These are phyloP conservation scores for Leptoxyphium fumago DNA, from an alignment of 2,329 filamentous ascomycete genomes.

Conservation along the genomic window DNA sequence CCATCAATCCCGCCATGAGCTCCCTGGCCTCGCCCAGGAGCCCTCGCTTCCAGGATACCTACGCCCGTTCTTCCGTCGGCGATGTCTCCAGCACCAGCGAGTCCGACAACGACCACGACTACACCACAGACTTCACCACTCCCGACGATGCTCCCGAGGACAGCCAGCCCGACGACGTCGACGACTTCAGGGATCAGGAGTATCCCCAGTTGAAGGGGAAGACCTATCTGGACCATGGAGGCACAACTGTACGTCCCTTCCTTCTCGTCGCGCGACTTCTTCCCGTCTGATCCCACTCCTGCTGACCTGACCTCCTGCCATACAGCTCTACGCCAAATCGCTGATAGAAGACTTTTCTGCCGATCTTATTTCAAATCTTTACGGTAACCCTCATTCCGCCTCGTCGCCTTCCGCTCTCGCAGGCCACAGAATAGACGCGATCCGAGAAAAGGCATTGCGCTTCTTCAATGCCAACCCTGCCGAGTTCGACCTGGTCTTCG, in stretches of 20 bases:
- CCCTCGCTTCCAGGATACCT: conserved; percentile 7
- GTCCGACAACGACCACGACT: conserved; percentile 18
- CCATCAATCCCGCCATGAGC: neutral
- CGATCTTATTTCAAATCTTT: conserved; percentile 43
- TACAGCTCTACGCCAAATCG: conserved; percentile 41
- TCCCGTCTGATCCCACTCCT: neutral
- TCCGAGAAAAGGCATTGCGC: conserved; percentile 37
- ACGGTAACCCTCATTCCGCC: conserved; percentile 54
- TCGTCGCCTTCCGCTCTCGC: conserved; percentile 44
- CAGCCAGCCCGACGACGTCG: conserved; percentile 22
- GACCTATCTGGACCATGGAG: conserved; percentile 28
- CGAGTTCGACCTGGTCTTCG: conserved; percentile 48
- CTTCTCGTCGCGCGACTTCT: neutral
- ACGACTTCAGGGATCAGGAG: conserved; percentile 24
- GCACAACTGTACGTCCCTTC: conserved; percentile 22
- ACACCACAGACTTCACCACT: conserved; percentile 22
- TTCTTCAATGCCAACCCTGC: conserved; percentile 45
- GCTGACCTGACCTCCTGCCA: neutral
- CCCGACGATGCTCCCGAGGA: conserved; percentile 18
- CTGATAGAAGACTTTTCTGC: conserved; percentile 40
- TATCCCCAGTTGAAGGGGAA: conserved; percentile 29
- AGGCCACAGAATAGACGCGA: conserved; percentile 42
- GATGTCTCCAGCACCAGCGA: conserved; percentile 19
- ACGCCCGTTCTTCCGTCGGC: conserved; percentile 14
- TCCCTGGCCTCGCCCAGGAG: conserved; percentile 6